Percentiles rank a stretch among this genome's conserved stretches.
phyloP scores from a whole-genome alignment of 2,329 filamentous ascomycete species.

The Claviceps arundinis region DNA sequence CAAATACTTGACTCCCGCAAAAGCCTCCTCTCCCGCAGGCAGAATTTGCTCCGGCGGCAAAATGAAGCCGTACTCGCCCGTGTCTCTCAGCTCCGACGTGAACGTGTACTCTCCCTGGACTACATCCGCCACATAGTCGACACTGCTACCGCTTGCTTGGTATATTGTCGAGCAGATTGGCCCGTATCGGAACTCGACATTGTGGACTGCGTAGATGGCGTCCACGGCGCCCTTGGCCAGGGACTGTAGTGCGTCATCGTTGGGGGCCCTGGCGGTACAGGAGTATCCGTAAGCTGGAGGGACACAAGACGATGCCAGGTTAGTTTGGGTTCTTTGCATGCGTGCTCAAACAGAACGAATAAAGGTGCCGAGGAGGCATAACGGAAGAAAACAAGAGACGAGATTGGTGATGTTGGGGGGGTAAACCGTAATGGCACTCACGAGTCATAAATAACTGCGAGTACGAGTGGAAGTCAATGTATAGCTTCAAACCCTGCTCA shows the following conservation, averaged over 20 bases:
- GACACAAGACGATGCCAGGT: constrained; percentile 8
- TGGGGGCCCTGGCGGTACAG: constrained; percentile 32
- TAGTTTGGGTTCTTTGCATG: neutral
- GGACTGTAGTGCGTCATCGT: constrained; percentile 32
- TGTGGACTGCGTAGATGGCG: neutral
- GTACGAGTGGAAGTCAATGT: constrained; percentile 53
- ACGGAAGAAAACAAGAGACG: neutral
- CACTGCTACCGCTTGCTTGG: constrained; percentile 23
- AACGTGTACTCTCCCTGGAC: constrained; percentile 28
- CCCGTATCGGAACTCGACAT: constrained; percentile 19
- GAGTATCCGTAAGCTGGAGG: constrained; percentile 43
- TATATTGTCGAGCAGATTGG: constrained; percentile 15
- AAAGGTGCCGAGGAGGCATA: neutral
- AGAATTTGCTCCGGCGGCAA: constrained; percentile 29
- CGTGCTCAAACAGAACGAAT: neutral
- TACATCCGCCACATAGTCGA: constrained; percentile 32
- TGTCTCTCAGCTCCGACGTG: constrained; percentile 21
- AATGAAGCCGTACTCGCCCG: constrained; percentile 27
- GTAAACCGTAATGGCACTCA: constrained; percentile 30
- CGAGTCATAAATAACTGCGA: constrained; percentile 45
- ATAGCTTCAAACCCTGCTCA: constrained; percentile 41
- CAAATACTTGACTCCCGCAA: constrained; percentile 46
- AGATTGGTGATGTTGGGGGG: too few relatives aligned
- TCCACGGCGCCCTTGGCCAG: constrained; percentile 35
- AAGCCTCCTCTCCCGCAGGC: constrained; percentile 29